phyloP scores from a whole-genome alignment of 371 early-diverging fungal genomes.

The Globomyces sp. region DNA sequence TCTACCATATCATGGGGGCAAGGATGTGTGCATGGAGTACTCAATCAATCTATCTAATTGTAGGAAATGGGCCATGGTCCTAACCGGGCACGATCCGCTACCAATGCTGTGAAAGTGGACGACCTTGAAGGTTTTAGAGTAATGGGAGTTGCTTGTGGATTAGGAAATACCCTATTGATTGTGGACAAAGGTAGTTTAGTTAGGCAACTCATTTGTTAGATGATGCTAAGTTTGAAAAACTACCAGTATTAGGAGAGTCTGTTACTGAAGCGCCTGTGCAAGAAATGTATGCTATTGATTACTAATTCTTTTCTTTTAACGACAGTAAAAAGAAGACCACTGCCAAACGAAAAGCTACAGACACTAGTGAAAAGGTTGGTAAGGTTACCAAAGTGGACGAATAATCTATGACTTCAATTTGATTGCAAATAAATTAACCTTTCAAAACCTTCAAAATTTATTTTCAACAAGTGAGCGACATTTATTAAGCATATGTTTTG shows the following conservation, averaged over 20 bases:
- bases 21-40: neutral
- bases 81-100: constrained; percentile 3
- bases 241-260: neutral
- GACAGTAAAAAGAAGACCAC: too few relatives aligned
- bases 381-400: too few relatives aligned
- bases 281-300: neutral
- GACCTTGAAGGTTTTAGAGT: constrained; percentile 2
- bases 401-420: too few relatives aligned
- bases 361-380: too few relatives aligned
- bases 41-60: neutral
- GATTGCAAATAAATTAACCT: too few relatives aligned
- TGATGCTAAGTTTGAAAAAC: neutral
- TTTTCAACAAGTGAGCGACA: too few relatives aligned
- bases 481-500: too few relatives aligned
- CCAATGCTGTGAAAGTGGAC: constrained; percentile 15
- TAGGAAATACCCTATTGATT: constrained; percentile 4
- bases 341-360: too few relatives aligned
- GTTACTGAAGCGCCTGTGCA: neutral
- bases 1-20: constrained; percentile 7
- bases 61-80: constrained; percentile 13
- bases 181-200: neutral
- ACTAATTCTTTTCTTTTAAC: too few relatives aligned
- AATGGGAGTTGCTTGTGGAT: neutral
- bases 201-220: too few relatives aligned
- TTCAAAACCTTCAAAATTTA: too few relatives aligned